Evolutionary conservation across 257 asterid genomes (phyloP), one percentile per base, ranked within the genome.

Genomic region (Coffea eugenioides): DNA sequence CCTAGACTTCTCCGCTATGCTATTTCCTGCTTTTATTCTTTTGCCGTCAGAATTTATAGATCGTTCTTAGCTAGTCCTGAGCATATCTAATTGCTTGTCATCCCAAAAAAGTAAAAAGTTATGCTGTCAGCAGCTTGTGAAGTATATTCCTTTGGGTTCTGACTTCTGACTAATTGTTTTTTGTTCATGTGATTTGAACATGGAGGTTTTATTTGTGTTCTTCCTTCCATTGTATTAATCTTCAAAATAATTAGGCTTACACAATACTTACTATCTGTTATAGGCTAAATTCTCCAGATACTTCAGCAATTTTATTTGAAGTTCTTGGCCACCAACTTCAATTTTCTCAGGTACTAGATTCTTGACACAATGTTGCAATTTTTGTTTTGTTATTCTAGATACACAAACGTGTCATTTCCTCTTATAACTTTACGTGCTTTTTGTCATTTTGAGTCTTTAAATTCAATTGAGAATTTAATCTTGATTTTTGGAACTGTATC

Each of bases 301-400:
- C 98, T 70, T 92, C 97, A 41, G 94, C 97, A 36, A 89, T 93
- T 77, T 25, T 73, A 69, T 86, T 96, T 72, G 99, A 96, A 83
- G 96, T 88, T 75, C 90, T 94, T 9, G 99, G 99, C 59, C 90
- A 90, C 85, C 92, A 91, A 79, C 98, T 96, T 87, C 97, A 96
- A 77, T 96, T 94, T 85, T 83, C 96, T 25, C 99, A 96, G 98
- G 99, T 96, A 91, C 79, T 69, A 21, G 21, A 79, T 61, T 57
- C n/a, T 75, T 77, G 45, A 80, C 66, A 20, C 39, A 68, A 31
- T 9, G 48, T 25, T 73, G 39, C n/a, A 41, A 31, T 39, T 20
- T 68, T 73, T 27, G 15, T 16, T 15, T 36, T 2, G 18, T 65
- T 64, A 51, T 74, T 65, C 7, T 49, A 25, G 34, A 12, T 62